Evolutionary conservation across 78 protist species (phyloP), one percentile per base, ranked within the genome.

Genomic region (Acrasis kona): DNA sequence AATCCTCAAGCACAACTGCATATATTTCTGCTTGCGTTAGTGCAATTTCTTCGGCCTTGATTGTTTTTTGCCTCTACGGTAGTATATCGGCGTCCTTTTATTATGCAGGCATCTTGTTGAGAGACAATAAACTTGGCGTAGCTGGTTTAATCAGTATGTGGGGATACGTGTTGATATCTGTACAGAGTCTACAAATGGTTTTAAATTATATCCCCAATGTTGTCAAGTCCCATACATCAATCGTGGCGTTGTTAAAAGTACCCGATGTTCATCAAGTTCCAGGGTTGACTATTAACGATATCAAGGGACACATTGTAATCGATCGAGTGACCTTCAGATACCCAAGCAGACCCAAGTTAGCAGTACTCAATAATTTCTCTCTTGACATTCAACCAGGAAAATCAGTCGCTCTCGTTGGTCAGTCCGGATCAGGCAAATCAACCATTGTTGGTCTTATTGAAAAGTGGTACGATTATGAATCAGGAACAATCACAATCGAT

Each of bases 381-480:
- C 2, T 79, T 29, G 31, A 3, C n/a, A 5, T 79, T 34, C 36
- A 3, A 2, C 72, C 83, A 6, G 75, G 76, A 7, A n/a, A 12
- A 38, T 38, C 73, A 34, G 37, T 10, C 9, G 75, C 31, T 4
- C 42, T 79, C 4, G 40, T 79, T 2, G 83, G 83, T 9, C 7
- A 41, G 19, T 40, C 19, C 58, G 67, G 83, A n/a, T 10, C 41
- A 2, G 83, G 83, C 19, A 79, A 79, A 61, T 12, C 65, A 36
- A 70, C 76, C 9, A 5, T 79, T 50, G 76, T 36, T 6, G 1
- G 5, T 31, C 39, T 79, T 37, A 36, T 79, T 28, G 5, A 29
- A 8, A 79, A 70, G 69, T 57, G 70, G 41, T 70, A 67, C 38
- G 27, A 1, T 32, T 30, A 70, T 30, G 9, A 2, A 28, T 2